Percentiles rank a stretch among this genome's conserved stretches.
phyloP scores from a whole-genome alignment of 2,329 filamentous ascomycete species.

The Aspergillus quadricinctus region DNA sequence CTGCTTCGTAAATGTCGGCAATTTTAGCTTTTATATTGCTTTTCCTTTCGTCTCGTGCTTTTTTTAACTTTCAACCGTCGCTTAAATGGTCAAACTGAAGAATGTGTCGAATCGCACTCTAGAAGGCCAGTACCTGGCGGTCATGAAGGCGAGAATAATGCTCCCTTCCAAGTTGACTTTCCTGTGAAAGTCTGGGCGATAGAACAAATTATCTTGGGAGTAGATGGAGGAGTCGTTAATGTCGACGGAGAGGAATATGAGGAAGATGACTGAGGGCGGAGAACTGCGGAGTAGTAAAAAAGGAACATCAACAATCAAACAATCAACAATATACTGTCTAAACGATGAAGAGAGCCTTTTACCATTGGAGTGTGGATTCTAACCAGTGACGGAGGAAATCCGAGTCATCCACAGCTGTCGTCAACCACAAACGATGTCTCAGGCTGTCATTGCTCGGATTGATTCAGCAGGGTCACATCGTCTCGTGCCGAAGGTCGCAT shows the following conservation, averaged over 20 bases:
- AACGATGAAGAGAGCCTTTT: not conserved
- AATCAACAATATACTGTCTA: not conserved
- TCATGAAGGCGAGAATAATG: not conserved
- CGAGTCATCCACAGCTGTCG: not conserved
- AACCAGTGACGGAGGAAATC: not conserved
- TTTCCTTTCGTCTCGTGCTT: not conserved
- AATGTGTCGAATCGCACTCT: not conserved
- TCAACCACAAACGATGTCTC: not conserved
- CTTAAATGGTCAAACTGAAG: not conserved
- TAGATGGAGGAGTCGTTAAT: not conserved
- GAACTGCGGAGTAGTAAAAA: not conserved
- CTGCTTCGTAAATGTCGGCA: not conserved
- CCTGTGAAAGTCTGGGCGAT: not conserved
- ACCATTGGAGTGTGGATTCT: not conserved
- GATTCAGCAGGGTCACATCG: constrained; percentile 30
- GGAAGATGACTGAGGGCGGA: not conserved
- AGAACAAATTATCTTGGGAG: not conserved
- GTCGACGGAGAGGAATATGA: not conserved
- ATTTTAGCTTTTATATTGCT: not conserved
- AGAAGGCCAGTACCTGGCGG: not conserved
- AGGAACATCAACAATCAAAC: not conserved
- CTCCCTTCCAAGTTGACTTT: not conserved
- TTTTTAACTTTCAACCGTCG: not conserved
- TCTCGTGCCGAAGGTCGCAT: constrained; percentile 34
- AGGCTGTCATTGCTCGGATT: not conserved